Evolutionary conservation across 179 eudicot genomes (phyloP).

Genomic region (Camellia oleifera): DNA sequence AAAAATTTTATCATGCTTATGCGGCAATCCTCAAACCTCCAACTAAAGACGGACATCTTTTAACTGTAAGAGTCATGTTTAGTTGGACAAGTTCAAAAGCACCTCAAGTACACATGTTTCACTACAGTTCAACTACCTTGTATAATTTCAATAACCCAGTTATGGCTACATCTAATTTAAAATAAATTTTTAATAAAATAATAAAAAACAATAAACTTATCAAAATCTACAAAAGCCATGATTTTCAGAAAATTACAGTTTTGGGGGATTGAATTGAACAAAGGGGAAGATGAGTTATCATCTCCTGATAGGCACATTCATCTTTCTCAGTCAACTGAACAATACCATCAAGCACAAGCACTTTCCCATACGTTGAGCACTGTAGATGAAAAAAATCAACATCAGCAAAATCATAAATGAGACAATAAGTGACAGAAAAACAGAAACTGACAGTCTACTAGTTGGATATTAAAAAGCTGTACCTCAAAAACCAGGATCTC

Average conservation of each 20-base stretch:
- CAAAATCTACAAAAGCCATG: neutral
- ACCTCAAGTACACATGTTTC: neutral
- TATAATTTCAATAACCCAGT: neutral
- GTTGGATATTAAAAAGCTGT: slow-evolving; percentile 3
- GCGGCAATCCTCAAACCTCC: neutral
- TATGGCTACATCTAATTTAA: neutral
- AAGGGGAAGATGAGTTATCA: slow-evolving; percentile 96
- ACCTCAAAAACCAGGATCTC: slow-evolving; percentile 97
- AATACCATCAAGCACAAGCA: slow-evolving; percentile 96
- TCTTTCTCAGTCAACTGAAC: slow-evolving; percentile 92
- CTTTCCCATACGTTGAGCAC: slow-evolving; percentile 84
- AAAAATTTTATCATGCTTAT: neutral
- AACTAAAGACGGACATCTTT: neutral
- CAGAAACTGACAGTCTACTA: neutral
- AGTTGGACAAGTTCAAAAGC: neutral
- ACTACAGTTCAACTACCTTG: neutral
- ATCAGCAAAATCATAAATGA: slow-evolving; percentile 4
- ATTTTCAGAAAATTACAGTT: slow-evolving; percentile 43
- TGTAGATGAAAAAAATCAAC: slow-evolving; percentile 29
- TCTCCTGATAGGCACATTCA: slow-evolving; percentile 99
- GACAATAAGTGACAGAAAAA: neutral
- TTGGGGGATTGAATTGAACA: slow-evolving; percentile 86
- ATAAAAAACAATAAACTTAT: neutral
- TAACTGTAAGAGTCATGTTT: neutral
- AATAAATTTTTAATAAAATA: neutral